Percentiles rank a stretch among this genome's conserved stretches.
Evolutionary conservation across 2,329 filamentous ascomycete genomes (phyloP).

Genomic region (Venturia aucupariae): DNA sequence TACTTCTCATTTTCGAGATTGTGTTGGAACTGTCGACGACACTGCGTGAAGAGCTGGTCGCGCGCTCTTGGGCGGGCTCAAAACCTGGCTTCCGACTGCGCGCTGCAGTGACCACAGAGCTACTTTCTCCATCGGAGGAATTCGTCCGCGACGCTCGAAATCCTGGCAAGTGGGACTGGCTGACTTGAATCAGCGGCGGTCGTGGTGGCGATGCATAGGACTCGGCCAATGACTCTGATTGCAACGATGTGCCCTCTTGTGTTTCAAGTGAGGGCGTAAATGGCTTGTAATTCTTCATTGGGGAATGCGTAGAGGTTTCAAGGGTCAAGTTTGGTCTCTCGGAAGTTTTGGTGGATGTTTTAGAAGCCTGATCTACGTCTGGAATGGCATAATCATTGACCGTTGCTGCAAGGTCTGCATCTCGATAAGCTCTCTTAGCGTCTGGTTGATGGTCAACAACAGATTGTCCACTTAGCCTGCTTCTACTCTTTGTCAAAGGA

Average conservation of each 20-base stretch:
- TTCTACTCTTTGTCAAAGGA: not conserved
- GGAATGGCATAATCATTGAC: not conserved
- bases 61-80: conserved; percentile 13
- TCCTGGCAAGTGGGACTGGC: conserved; percentile 39
- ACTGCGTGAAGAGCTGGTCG: conserved; percentile 3
- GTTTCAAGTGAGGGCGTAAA: not conserved
- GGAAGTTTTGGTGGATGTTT: not conserved
- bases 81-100: conserved; percentile 16
- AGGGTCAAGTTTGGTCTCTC: not conserved
- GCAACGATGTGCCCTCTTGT: not conserved
- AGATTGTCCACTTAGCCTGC: not conserved
- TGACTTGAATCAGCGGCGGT: conserved; percentile 34
- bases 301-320: not conserved
- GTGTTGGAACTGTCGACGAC: conserved; percentile 27
- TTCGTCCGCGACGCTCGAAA: conserved; percentile 37
- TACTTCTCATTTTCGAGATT: conserved; percentile 61
- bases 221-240: not conserved
- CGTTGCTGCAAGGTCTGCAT: conserved; percentile 1
- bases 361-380: not conserved
- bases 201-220: conserved; percentile 17
- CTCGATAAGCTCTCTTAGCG: not conserved
- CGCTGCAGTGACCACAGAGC: conserved; percentile 27
- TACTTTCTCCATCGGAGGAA: conserved; percentile 34
- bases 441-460: not conserved
- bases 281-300: not conserved